phyloP scores from a whole-genome alignment of 2,329 filamentous ascomycete species.

The Ophiocordyceps robertsii region DNA sequence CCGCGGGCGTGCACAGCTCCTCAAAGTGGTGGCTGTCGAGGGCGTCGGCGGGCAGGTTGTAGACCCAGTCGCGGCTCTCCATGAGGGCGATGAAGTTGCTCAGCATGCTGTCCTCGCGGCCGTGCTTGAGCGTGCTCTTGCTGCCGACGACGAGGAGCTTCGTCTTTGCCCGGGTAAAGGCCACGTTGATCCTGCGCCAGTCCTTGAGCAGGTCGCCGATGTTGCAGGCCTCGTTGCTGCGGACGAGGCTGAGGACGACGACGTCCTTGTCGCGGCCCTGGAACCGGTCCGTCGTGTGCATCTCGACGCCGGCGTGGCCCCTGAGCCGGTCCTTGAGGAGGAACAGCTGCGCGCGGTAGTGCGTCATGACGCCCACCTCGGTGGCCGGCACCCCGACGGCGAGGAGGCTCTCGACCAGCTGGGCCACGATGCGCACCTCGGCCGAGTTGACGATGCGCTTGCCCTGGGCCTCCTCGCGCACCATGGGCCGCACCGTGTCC shows the following conservation, averaged over 20 bases:
- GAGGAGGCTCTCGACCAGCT: conserved; percentile 71
- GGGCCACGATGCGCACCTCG: conserved; percentile 66
- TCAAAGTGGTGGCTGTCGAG: conserved; percentile 57
- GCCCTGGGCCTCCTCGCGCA: conserved; percentile 62
- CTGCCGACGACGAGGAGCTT: conserved; percentile 86
- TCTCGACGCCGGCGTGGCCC: conserved; percentile 55
- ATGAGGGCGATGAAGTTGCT: conserved; percentile 64
- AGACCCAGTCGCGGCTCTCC: conserved; percentile 65
- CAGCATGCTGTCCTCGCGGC: conserved; percentile 61
- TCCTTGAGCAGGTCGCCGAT: conserved; percentile 91
- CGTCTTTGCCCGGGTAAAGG: conserved; percentile 81
- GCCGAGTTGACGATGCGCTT: conserved; percentile 77
- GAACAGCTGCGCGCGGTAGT: conserved; percentile 86
- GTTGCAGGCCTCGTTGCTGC: conserved; percentile 66
- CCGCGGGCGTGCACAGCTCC: conserved; percentile 33
- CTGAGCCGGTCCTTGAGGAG: conserved; percentile 64
- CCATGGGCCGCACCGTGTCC: conserved; percentile 51
- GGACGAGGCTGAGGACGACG: conserved; percentile 73
- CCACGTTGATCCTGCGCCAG: conserved; percentile 89
- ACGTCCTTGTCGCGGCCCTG: conserved; percentile 94
- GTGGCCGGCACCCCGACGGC: conserved; percentile 57
- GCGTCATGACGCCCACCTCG: conserved; percentile 89
- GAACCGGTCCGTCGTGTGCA: conserved; percentile 95
- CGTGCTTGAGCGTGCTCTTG: conserved; percentile 60
- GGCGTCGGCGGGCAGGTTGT: conserved; percentile 53